These are phyloP conservation scores for Suhomyces bolitotheri DNA, from an alignment of 1,139 yeast genomes.

Conservation along the genomic window DNA sequence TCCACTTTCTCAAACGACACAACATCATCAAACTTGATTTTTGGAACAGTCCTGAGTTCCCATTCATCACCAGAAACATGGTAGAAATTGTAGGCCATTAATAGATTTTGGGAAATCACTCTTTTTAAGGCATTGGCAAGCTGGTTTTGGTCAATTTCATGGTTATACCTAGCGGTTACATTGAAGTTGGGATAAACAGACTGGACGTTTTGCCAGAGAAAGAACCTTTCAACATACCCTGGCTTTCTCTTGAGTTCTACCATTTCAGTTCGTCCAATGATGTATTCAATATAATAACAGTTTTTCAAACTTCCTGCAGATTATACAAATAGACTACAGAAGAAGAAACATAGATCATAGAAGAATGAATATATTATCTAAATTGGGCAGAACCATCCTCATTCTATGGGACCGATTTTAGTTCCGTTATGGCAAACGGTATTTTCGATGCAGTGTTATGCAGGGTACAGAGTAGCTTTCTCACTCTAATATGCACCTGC, in stretches of 20 bases:
- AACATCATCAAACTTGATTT: slow-evolving; percentile 27
- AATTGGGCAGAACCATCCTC: no score
- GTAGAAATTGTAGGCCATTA: slow-evolving; percentile 24
- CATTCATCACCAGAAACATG: slow-evolving; percentile 16
- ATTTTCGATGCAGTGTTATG: no score
- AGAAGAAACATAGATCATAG: no score
- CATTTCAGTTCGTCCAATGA: no score
- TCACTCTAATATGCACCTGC: no score
- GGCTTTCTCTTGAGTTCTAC: background rate
- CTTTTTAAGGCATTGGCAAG: slow-evolving; percentile 28
- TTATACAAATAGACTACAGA: no score
- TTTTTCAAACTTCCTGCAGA: no score
- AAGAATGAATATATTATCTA: no score
- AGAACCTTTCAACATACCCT: slow-evolving; percentile 16
- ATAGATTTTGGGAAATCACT: slow-evolving; percentile 24
- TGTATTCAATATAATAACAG: no score
- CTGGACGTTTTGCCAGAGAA: slow-evolving; percentile 27
- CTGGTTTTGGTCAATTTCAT: slow-evolving; percentile 11
- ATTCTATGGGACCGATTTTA: no score
- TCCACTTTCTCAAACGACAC: slow-evolving; percentile 20
- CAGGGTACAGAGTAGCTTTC: no score
- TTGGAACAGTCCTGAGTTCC: slow-evolving; percentile 20
- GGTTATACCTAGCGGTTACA: slow-evolving; percentile 27
- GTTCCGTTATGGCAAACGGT: no score
- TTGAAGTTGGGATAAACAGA: slow-evolving; percentile 30